Base-by-base conservation (phyloP, 805 yeast genomes). In the Candida alai region DNA sequence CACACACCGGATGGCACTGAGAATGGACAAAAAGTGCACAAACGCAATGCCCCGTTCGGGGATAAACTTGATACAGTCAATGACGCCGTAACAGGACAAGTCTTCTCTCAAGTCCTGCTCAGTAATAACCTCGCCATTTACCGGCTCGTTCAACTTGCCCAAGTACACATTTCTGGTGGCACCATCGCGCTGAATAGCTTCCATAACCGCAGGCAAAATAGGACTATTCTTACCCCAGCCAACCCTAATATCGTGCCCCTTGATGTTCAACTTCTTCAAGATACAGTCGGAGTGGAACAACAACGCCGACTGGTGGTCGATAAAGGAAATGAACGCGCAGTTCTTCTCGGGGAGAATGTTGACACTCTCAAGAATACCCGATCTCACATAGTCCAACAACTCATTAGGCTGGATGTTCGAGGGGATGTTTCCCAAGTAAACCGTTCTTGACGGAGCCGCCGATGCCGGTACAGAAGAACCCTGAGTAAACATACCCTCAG, bases 91-190 rank as follows among this genome's bases (percentile, higher is more conserved):
- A 35, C 73, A 73, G 17, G 72, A 62, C 39, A 89, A 70, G 51
- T 86, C 96, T 13, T 70, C 63, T 25, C 70, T 56, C 37, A 89
- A 66, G 46, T 80, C 85, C 15, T 72, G 76, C 54, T 80, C 93
- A 25, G 84, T 70, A 36, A 66, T 61, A 30, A 54, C 44, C 42
- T 63, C 59, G 16, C 70, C 71, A 10, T 55, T 60, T 28, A 73
- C 66, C 19, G 74, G 77, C 36, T 77, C 80, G 41, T 80, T 78
- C 36, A 90, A 67, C 43, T 79, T 80, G 13, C 97, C 96, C 42
- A 90, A 68, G 54, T 86, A 89, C 22, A 90, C 96, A 54, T 90
- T 89, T 65, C 98, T 77, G 8, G 97, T 86, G 5, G 97, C 97
- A 31, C 86, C 85, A 45, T 86, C 90, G 42, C 84, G 76, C 37